Base-by-base conservation (phyloP, 345 rosid species). In the Bruguiera parviflora region DNA sequence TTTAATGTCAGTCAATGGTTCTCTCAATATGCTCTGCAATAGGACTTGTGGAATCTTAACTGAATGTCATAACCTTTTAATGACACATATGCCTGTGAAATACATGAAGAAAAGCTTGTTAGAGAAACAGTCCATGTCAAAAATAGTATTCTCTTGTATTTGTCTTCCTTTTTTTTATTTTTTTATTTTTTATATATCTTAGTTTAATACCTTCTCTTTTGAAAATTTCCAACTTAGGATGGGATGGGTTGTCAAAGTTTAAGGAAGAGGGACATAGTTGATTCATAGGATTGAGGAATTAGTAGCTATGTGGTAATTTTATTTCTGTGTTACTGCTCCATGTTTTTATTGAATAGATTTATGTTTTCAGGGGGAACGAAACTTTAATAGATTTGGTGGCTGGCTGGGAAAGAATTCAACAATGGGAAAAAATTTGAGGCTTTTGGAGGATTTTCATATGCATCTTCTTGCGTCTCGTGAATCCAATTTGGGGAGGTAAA, bases 321-420 rank as follows among this genome's bases (percentile, higher is more conserved):
- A 19, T 72, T 28, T 55, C 53, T 8, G 22, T n/a, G 16, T 25
- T 32, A 31, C 10, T 59, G 24, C 43, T 9, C 6, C 29, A 6
- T 33, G 31, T 58, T 35, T 15, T 75, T 51, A 35, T 47, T 20
- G 2, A 37, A 69, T 32, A 59, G 22, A 43, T 32, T 77, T 61
- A 53, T 52, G 19, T 60, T 63, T 80, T 69, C 89, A 95, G 99
- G 99, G 99, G 62, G 99, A 95, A 79, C 79, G 94, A 31, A 95
- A 95, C 79, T 90, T 83, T 83, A 95, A 95, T 75, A 85, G 97
- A 73, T 92, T 95, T 82, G 96, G 99, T 77, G 96, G 96, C 43
- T 95, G 98, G 98, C 86, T 95, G 66, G 99, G 99, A 71, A 95
- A 88, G 82, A 95, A 90, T 74, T 95, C 99, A 65, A 85, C 98